These are phyloP conservation scores for Penicillium sp. DNA, from an alignment of 2,329 filamentous ascomycete species.

Conservation along the genomic window DNA sequence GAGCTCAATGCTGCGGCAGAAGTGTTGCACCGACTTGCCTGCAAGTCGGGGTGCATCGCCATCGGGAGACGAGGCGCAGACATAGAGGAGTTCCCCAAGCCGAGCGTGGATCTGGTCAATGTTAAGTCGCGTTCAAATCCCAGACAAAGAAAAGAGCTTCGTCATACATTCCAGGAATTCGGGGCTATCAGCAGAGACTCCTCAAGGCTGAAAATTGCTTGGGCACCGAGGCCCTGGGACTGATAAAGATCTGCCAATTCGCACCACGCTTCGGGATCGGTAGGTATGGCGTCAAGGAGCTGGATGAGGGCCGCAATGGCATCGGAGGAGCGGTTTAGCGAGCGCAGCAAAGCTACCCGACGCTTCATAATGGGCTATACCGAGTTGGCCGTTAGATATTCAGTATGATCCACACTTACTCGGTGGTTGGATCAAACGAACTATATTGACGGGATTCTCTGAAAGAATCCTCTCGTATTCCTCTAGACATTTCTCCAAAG, in stretches of 20 bases:
- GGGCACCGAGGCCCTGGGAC: constrained; percentile 71
- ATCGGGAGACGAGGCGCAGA: constrained; percentile 52
- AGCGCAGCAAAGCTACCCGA: constrained; percentile 73
- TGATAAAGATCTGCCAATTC: constrained; percentile 88
- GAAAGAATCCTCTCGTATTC: constrained; percentile 75
- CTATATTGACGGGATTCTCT: constrained; percentile 75
- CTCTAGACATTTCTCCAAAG: constrained; percentile 67
- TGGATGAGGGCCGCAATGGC: constrained; percentile 71
- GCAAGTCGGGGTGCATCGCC: constrained; percentile 52
- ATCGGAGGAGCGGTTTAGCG: constrained; percentile 67
- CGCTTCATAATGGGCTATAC: constrained; percentile 78
- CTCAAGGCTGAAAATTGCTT: constrained; percentile 85
- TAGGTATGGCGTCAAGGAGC: constrained; percentile 79
- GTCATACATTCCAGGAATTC: constrained; percentile 89
- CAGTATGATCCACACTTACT: neutral
- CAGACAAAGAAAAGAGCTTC: neutral
- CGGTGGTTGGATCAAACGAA: constrained; percentile 46
- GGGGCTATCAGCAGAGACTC: constrained; percentile 84
- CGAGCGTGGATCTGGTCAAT: constrained; percentile 72
- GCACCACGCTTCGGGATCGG: constrained; percentile 89
- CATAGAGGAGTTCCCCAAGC: constrained; percentile 77
- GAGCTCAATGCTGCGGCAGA: constrained; percentile 86
- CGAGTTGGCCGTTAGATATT: neutral
- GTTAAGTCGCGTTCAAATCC: constrained; percentile 3
- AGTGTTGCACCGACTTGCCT: constrained; percentile 74